Conservation (phyloP, 192 early-diverging fungal genomes). For the Coemansia sp. region DNA sequence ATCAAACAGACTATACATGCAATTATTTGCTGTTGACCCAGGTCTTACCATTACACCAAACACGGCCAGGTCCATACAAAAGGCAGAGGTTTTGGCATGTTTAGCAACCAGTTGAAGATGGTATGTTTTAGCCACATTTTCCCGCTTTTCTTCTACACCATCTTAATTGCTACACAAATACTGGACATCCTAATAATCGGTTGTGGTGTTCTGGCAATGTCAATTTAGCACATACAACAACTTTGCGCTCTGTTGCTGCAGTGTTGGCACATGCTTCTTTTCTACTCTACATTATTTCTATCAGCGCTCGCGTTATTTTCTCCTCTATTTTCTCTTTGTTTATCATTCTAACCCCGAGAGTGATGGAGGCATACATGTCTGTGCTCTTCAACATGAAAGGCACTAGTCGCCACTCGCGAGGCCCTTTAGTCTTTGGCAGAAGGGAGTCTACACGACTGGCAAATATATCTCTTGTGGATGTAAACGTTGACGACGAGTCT, state of each 20-base stretch:
- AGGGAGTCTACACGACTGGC: conserved; percentile 2
- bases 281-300: neutral
- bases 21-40: too few relatives aligned
- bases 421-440: conserved; percentile 9
- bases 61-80: too few relatives aligned
- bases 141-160: too few relatives aligned
- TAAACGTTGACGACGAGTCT: conserved; percentile 19
- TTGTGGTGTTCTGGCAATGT: too few relatives aligned
- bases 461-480: neutral
- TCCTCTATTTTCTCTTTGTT: neutral
- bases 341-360: neutral
- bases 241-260: neutral
- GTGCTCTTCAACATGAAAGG: conserved; percentile 22
- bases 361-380: conserved; percentile 34
- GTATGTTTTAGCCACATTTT: too few relatives aligned
- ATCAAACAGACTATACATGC: too few relatives aligned
- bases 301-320: neutral
- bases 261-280: neutral
- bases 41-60: too few relatives aligned
- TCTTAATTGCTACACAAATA: too few relatives aligned
- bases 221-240: neutral
- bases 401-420: neutral
- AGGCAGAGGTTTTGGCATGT: too few relatives aligned
- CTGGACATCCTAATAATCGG: too few relatives aligned
- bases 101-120: too few relatives aligned